Conservation (phyloP, 371 early-diverging fungal genomes). For the Mortierella sp. region DNA sequence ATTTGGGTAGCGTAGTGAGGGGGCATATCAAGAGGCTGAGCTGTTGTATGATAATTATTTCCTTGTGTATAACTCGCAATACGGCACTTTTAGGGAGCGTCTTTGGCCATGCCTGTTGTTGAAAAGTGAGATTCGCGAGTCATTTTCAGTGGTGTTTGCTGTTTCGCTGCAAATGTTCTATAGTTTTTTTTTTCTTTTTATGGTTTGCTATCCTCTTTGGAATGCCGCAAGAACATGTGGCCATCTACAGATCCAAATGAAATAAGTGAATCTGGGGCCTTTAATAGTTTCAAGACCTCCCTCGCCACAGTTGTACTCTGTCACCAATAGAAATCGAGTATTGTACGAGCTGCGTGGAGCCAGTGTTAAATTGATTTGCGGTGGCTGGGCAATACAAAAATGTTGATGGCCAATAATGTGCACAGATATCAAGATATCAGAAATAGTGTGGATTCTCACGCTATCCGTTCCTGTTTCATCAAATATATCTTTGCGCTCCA, state of each 20-base stretch:
- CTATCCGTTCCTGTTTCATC: conserved; percentile 1
- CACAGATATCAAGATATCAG: conserved; percentile 4
- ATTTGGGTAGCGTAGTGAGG: conserved; percentile 2
- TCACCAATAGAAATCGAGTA: background rate
- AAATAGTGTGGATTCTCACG: background rate
- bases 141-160: background rate
- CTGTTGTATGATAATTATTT: background rate
- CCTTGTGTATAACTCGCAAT: too few species aligned
- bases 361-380: background rate
- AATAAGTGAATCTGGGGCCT: conserved; percentile 1
- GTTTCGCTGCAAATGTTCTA: background rate
- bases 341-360: background rate
- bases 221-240: background rate
- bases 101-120: too few species aligned
- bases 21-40: background rate
- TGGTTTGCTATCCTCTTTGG: too few species aligned
- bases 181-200: too few species aligned
- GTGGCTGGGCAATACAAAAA: background rate
- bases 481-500: background rate
- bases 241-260: background rate
- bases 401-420: background rate
- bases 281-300: conserved; percentile 5
- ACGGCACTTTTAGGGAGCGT: too few species aligned
- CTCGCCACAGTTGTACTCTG: background rate
- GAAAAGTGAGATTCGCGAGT: background rate